Percentiles rank a stretch among this genome's conserved stretches.
phyloP scores from a whole-genome alignment of 768 basidiomycete genomes.

The Rickenella mellea region DNA sequence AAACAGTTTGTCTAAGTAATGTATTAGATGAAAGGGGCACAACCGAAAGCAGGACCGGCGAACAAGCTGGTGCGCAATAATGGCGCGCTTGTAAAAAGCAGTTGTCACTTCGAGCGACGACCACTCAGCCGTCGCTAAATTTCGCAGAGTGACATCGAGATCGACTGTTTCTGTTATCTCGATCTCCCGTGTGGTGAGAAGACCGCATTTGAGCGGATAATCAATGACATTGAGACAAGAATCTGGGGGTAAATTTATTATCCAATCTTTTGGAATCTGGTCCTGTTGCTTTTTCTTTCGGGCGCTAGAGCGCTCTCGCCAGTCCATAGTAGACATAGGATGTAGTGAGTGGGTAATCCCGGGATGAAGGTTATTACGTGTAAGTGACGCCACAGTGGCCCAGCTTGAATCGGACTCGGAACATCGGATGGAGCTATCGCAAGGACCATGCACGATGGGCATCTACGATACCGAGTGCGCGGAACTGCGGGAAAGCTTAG shows the following conservation, averaged over 20 bases:
- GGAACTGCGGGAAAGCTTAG: too few species aligned
- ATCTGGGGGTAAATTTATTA: slow-evolving; percentile 35
- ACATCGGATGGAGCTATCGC: too few species aligned
- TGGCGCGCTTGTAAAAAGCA: slow-evolving; percentile 39
- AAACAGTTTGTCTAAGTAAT: slow-evolving; percentile 34
- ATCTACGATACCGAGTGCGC: too few species aligned
- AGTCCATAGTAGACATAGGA: too few species aligned
- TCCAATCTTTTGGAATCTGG: slow-evolving; percentile 59
- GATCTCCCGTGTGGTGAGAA: slow-evolving; percentile 48
- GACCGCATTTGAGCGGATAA: slow-evolving; percentile 45
- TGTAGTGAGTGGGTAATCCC: too few species aligned
- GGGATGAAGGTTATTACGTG: too few species aligned
- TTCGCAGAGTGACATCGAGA: slow-evolving; percentile 38
- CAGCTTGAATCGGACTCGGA: too few species aligned
- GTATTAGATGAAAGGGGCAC: neutral
- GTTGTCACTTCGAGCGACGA: slow-evolving; percentile 41
- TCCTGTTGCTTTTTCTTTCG: slow-evolving; percentile 47
- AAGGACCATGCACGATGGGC: too few species aligned
- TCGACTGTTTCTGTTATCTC: slow-evolving; percentile 53
- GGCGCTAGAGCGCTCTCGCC: slow-evolving; percentile 43
- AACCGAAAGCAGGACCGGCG: slow-evolving; percentile 9
- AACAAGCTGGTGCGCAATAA: slow-evolving; percentile 40
- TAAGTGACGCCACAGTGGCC: too few species aligned
- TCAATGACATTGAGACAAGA: slow-evolving; percentile 40
- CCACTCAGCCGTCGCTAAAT: slow-evolving; percentile 45